Base-by-base conservation (phyloP, 2,329 filamentous ascomycete genomes). In the Orbilia ellipsospora region DNA sequence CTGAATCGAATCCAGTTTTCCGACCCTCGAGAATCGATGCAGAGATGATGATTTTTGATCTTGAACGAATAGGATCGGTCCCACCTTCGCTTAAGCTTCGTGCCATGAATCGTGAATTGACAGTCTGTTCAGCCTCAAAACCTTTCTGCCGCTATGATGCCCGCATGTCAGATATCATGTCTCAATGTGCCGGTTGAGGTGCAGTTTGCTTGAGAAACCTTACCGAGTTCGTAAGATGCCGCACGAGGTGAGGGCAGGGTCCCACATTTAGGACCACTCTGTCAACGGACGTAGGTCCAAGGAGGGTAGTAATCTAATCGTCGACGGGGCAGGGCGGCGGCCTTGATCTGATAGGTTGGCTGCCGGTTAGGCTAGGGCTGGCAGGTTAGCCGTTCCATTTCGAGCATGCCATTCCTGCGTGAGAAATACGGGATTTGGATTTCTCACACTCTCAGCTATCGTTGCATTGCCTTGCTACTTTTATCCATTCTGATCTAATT, bases 301-400 rank as follows among this genome's bases (percentile, higher is more conserved):
- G 31, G 31, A 36, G 31, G 16, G 59, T 59, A 28, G 45, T 54
- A 59, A 68, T 54, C 16, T 12, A 36, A 50, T 60, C 48, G 16
- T 54, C 42, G 52, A 31, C 44, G 44, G 60, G 15, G 16, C 64
- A 36, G 10, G 31, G 31, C 56, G 45, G 48, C 31, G 45, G 55
- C 36, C 45, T 23, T 44, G 42, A 8, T 28, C 65, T 69, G 65
- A 69, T 69, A 69, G 65, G 65, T 31, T 62, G 56, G 2, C 31
- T 36, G 31, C 31, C 31, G 31, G 31, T 44, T 13, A 23, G 12
- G 20, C 48, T 31, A 56, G 52, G 62, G 52, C 55, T 44, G 40
- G 44, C 40, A 40, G 63, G 31, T 36, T 36, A 36, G 10, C 63
- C 54, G 63, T 67, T 55, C 63, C 45, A 42, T 60, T 60, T 50